phyloP scores from a whole-genome alignment of 139 green algal species.

The Tetradesmus lagerheimii region DNA sequence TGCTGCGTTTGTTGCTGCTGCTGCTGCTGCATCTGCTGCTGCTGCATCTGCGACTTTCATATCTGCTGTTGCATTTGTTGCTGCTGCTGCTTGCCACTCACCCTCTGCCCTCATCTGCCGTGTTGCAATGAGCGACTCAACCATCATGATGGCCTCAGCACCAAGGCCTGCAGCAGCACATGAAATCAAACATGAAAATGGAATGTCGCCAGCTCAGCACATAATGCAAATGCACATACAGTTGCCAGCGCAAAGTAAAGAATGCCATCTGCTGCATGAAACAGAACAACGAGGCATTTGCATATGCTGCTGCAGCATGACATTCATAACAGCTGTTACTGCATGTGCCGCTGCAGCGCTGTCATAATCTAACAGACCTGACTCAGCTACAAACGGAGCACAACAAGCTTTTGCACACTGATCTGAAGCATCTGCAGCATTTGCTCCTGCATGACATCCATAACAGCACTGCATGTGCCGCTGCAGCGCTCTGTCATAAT shows the following conservation, averaged over 20 bases:
- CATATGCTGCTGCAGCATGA: too few species aligned
- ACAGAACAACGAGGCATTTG: too few species aligned
- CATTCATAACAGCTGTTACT: too few species aligned
- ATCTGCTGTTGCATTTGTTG: constrained; percentile 3
- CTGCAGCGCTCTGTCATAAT: neutral
- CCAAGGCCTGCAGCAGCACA: constrained; percentile 41
- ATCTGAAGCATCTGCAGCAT: neutral
- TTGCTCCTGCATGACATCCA: neutral
- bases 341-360: too few species aligned
- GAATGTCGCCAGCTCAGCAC: too few species aligned
- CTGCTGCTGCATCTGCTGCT: neutral
- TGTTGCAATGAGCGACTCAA: constrained; percentile 32
- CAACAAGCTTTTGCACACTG: too few species aligned
- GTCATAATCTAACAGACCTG: too few species aligned
- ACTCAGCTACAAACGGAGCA: too few species aligned
- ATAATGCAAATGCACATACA: too few species aligned
- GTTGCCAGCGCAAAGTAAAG: too few species aligned
- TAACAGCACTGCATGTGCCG: neutral
- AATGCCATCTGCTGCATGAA: too few species aligned
- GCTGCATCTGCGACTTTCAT: neutral
- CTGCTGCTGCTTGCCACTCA: neutral
- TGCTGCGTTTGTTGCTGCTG: neutral
- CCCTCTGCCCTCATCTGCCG: constrained; percentile 18
- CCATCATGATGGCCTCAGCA: constrained; percentile 35
- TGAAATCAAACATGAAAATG: too few species aligned